A percentile compares a stretch with the other conserved stretches of the same genome.
Evolutionary conservation across 2,329 filamentous ascomycete species (phyloP).

Genomic region (Corynespora cassiicola): DNA sequence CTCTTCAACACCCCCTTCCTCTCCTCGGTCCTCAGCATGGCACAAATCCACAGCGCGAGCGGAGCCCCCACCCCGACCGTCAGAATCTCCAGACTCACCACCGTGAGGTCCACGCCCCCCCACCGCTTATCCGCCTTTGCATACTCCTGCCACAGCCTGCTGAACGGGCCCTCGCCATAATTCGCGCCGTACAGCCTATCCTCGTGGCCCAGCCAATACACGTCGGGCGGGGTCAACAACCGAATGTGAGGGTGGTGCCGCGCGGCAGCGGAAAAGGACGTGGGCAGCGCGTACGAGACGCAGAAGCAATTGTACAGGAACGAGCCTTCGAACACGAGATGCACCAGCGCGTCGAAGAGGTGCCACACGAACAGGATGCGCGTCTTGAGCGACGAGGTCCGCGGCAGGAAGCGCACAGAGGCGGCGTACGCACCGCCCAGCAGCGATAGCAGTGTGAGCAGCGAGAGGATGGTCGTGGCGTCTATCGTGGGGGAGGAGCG

Average conservation of each 20-base stretch:
- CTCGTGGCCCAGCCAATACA: constrained; percentile 61
- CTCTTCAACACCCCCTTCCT: constrained; percentile 45
- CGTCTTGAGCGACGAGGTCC: constrained; percentile 60
- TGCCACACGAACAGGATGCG: constrained; percentile 94
- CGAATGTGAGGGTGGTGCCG: constrained; percentile 39
- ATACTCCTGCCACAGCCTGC: constrained; percentile 70
- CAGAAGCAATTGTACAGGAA: constrained; percentile 97
- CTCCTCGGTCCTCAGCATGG: constrained; percentile 52
- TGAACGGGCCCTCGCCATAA: constrained; percentile 62
- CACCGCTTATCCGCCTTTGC: constrained; percentile 68
- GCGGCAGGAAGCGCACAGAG: constrained; percentile 59
- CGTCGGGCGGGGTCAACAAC: constrained; percentile 52
- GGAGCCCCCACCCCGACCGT: constrained; percentile 67
- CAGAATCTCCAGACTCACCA: constrained; percentile 66
- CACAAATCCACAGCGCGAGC: constrained; percentile 64
- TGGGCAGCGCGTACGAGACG: constrained; percentile 59
- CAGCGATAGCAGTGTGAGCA: constrained; percentile 61
- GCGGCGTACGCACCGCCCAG: constrained; percentile 60
- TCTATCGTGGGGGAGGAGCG: constrained; percentile 55
- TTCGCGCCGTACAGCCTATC: constrained; percentile 65
- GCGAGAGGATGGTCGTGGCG: constrained; percentile 60
- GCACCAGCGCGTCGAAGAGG: constrained; percentile 88
- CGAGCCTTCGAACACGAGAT: constrained; percentile 87
- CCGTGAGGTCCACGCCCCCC: constrained; percentile 64
- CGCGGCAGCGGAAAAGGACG: constrained; percentile 36